These are phyloP conservation scores for Fusarium sp. DNA, from an alignment of 2,329 filamentous ascomycete genomes.

Conservation along the genomic window DNA sequence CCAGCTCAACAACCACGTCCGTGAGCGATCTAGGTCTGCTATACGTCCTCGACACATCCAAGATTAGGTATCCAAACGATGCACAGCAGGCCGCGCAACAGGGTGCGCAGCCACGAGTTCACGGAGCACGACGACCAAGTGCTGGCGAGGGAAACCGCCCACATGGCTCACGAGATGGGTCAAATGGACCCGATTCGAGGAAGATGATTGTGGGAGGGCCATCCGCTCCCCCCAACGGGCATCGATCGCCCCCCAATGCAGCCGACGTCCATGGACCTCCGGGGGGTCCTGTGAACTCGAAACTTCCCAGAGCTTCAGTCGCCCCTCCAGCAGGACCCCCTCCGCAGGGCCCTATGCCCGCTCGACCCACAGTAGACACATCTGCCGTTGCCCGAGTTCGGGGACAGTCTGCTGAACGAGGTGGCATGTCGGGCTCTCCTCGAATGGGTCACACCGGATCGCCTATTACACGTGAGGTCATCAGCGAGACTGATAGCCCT, in stretches of 20 bases:
- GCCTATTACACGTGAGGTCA: conserved; percentile 52
- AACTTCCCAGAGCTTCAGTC: conserved; percentile 48
- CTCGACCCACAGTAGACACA: conserved; percentile 58
- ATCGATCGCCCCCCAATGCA: conserved; percentile 53
- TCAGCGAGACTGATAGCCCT: conserved; percentile 62
- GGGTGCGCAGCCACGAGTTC: conserved; percentile 51
- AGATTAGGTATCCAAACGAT: conserved; percentile 96
- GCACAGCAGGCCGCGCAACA: conserved; percentile 51
- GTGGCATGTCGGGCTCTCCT: conserved; percentile 52
- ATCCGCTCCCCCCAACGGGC: conserved; percentile 54
- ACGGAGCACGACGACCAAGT: conserved; percentile 57
- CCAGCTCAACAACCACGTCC: conserved; percentile 85
- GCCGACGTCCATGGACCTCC: conserved; percentile 53
- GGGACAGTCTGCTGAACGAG: conserved; percentile 63
- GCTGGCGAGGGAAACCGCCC: conserved; percentile 54
- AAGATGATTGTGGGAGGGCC: conserved; percentile 53
- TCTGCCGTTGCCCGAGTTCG: conserved; percentile 57
- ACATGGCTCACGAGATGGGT: conserved; percentile 62
- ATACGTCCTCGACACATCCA: conserved; percentile 93
- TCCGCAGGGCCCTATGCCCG: conserved; percentile 65
- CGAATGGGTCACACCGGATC: conserved; percentile 51
- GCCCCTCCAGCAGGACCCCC: conserved; percentile 62
- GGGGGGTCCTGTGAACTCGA: conserved; percentile 50
- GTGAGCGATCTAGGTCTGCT: conserved; percentile 87
- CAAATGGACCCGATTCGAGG: conserved; percentile 63